phyloP scores from a whole-genome alignment of 148 eudicot species.

The Selenicereus undatus region DNA sequence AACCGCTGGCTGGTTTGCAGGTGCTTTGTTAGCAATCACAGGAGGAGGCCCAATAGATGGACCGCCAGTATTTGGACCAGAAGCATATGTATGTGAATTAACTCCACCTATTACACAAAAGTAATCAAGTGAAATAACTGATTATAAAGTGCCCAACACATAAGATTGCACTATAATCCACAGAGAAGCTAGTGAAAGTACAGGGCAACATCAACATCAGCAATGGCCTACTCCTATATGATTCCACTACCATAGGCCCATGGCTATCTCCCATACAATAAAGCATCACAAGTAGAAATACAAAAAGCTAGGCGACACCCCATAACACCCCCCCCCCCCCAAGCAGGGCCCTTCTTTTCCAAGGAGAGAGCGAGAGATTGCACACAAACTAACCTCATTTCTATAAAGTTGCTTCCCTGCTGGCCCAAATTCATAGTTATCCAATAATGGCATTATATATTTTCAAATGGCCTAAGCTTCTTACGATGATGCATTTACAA shows the following conservation, averaged over 20 bases:
- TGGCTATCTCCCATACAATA: neutral
- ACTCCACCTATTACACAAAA: slow-evolving; percentile 32
- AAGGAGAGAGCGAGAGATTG: neutral
- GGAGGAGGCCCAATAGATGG: slow-evolving; percentile 99
- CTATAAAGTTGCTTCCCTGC: too few species aligned
- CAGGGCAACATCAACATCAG: neutral
- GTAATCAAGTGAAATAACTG: neutral
- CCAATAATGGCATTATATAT: neutral
- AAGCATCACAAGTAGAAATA: neutral
- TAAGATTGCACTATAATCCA: neutral
- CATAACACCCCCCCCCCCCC: too few species aligned
- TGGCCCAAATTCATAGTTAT: neutral
- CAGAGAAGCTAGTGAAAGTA: slow-evolving; percentile 1
- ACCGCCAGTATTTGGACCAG: slow-evolving; percentile 96
- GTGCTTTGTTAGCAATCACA: slow-evolving; percentile 85
- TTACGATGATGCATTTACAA: neutral
- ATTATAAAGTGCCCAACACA: neutral
- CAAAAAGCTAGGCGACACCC: neutral
- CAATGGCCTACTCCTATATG: neutral
- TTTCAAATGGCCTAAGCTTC: neutral
- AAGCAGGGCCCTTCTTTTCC: too few species aligned
- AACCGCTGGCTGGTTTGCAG: slow-evolving; percentile 62
- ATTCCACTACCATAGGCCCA: neutral
- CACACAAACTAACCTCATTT: neutral
- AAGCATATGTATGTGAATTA: slow-evolving; percentile 87